Conservation (phyloP, 1,284 basidiomycete genomes). For the Malassezia vespertilionis region DNA sequence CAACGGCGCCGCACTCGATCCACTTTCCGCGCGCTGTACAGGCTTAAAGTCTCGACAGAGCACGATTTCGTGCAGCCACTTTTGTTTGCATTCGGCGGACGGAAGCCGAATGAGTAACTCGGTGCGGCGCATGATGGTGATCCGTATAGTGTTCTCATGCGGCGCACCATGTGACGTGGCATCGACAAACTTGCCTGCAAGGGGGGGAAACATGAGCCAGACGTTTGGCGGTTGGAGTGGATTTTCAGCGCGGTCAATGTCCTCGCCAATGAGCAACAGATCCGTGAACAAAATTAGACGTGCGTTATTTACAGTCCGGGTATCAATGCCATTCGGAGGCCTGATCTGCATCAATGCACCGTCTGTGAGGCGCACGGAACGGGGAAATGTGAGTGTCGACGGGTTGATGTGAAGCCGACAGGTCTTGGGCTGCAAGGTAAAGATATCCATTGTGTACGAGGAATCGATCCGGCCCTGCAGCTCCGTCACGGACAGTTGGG, state of each 20-base stretch:
- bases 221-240: slow-evolving; percentile 50
- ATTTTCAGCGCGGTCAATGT: slow-evolving; percentile 21
- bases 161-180: slow-evolving; percentile 53
- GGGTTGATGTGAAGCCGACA: slow-evolving; percentile 84
- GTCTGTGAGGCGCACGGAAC: slow-evolving; percentile 64
- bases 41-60: slow-evolving; percentile 80
- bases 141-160: slow-evolving; percentile 57
- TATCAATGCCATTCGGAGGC: background rate
- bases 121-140: slow-evolving; percentile 83
- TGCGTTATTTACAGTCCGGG: slow-evolving; percentile 1
- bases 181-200: slow-evolving; percentile 66
- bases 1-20: too few relatives aligned
- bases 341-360: slow-evolving; percentile 42
- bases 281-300: slow-evolving; percentile 85
- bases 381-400: slow-evolving; percentile 65
- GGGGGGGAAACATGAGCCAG: slow-evolving; percentile 86
- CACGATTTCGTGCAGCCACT: slow-evolving; percentile 62
- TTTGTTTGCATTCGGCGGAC: slow-evolving; percentile 58
- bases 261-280: slow-evolving; percentile 64
- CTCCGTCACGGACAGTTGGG: slow-evolving; percentile 49
- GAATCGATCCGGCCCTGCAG: slow-evolving; percentile 72
- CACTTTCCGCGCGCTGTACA: slow-evolving; percentile 40
- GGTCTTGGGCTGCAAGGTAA: slow-evolving; percentile 81
- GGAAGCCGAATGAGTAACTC: slow-evolving; percentile 57
- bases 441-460: slow-evolving; percentile 75